phyloP scores from a whole-genome alignment of 2,329 filamentous ascomycete genomes.

The Beauveria caledonica region DNA sequence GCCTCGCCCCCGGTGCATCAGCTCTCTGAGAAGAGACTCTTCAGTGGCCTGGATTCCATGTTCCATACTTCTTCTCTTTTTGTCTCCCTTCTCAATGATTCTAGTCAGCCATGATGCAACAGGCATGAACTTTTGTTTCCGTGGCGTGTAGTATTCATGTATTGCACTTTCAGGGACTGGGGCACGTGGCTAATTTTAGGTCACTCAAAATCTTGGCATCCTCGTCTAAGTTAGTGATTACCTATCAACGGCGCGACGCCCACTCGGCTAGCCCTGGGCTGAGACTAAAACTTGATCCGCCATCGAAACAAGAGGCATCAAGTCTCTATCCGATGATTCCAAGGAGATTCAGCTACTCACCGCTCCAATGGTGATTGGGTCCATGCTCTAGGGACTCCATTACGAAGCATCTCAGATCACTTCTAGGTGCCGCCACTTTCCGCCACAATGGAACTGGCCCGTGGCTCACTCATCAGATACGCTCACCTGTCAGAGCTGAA shows the following conservation, averaged over 20 bases:
- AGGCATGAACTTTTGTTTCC: background rate
- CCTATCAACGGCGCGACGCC: background rate
- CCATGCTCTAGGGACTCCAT: background rate
- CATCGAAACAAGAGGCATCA: background rate
- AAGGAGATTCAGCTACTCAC: background rate
- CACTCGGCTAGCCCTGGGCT: background rate
- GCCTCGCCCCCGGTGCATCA: background rate
- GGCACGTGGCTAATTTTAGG: conserved; percentile 1
- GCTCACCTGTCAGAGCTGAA: conserved; percentile 1
- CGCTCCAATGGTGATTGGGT: background rate
- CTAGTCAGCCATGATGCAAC: background rate
- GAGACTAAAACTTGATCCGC: background rate
- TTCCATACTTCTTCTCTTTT: background rate
- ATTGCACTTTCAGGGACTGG: background rate
- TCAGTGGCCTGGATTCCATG: background rate
- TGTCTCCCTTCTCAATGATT: background rate
- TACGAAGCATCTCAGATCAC: conserved; percentile 2
- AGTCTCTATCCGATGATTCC: background rate
- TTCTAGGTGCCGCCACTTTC: background rate
- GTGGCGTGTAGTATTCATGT: conserved; percentile 1
- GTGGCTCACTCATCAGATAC: background rate
- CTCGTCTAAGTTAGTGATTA: too few species aligned
- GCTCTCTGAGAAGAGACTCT: background rate
- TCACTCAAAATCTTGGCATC: background rate
- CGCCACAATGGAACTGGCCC: background rate